Percentiles rank a stretch among this genome's conserved stretches.
Evolutionary conservation across 495 filamentous ascomycete species (phyloP).

Genomic region (Penicillium atrosanguineum): DNA sequence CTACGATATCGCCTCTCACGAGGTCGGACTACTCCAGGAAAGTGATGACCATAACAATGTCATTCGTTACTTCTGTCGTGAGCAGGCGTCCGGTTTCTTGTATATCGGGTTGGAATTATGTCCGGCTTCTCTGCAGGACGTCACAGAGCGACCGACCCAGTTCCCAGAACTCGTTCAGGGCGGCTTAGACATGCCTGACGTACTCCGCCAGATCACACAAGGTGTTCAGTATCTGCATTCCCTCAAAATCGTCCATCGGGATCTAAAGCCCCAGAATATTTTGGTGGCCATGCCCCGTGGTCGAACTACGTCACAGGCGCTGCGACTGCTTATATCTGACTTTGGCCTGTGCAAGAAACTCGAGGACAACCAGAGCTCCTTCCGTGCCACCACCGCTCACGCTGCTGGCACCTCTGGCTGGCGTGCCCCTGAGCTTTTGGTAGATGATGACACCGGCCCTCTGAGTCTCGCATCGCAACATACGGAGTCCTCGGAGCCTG

Average conservation of each 20-base stretch:
- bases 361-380: constrained; percentile 92
- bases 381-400: constrained; percentile 89
- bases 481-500: constrained; percentile 55
- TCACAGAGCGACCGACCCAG: constrained; percentile 68
- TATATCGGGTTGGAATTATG: constrained; percentile 98
- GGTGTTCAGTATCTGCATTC: constrained; percentile 87
- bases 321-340: constrained; percentile 90
- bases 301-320: constrained; percentile 28
- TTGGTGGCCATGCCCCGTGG: constrained; percentile 62
- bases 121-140: constrained; percentile 85
- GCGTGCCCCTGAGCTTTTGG: constrained; percentile 90
- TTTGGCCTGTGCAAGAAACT: constrained; percentile 98
- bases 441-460: constrained; percentile 63
- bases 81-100: constrained; percentile 82
- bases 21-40: constrained; percentile 83
- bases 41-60: constrained; percentile 96
- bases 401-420: constrained; percentile 92
- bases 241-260: constrained; percentile 92
- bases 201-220: constrained; percentile 81
- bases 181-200: constrained; percentile 55
- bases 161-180: constrained; percentile 55
- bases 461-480: constrained; percentile 38
- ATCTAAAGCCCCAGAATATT: constrained; percentile 97
- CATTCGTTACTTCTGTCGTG: constrained; percentile 91
- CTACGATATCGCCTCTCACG: constrained; percentile 91